Evolutionary conservation across 345 rosid species (phyloP).

Genomic region (Sapria himalayana): DNA sequence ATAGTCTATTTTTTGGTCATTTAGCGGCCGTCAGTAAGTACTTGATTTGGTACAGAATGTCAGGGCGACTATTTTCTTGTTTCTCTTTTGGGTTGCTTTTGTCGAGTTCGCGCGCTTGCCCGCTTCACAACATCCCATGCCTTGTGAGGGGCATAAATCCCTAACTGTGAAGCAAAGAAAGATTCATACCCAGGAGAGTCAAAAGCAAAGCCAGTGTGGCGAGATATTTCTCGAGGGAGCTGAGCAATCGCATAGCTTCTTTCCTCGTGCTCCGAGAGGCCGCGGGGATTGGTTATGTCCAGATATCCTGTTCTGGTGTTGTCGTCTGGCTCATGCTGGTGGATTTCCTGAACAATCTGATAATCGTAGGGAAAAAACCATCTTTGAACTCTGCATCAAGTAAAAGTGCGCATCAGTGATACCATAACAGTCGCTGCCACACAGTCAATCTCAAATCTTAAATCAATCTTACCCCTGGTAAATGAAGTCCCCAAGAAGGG

Average conservation of each 20-base stretch:
- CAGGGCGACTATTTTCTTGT: no score
- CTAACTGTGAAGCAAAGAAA: slow-evolving; percentile 79
- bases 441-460: not conserved
- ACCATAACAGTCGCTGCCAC: no score
- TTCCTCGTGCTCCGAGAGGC: slow-evolving; percentile 63
- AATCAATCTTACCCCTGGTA: slow-evolving; percentile 49
- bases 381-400: slow-evolving; percentile 46
- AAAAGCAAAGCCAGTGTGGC: slow-evolving; percentile 85
- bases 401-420: no score
- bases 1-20: no score
- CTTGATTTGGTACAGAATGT: no score
- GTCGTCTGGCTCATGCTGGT: slow-evolving; percentile 44
- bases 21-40: no score
- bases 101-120: slow-evolving; percentile 60
- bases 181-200: slow-evolving; percentile 98
- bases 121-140: slow-evolving; percentile 97
- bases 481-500: slow-evolving; percentile 85
- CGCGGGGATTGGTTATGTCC: slow-evolving; percentile 32
- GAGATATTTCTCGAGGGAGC: slow-evolving; percentile 76
- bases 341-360: slow-evolving; percentile 85
- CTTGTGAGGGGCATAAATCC: slow-evolving; percentile 74
- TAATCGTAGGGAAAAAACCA: slow-evolving; percentile 94
- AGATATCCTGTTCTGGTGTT: slow-evolving; percentile 17
- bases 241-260: slow-evolving; percentile 66
- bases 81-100: slow-evolving; percentile 26